Evolutionary conservation across 495 filamentous ascomycete genomes (phyloP).

Genomic region (Acidiella bohemica): DNA sequence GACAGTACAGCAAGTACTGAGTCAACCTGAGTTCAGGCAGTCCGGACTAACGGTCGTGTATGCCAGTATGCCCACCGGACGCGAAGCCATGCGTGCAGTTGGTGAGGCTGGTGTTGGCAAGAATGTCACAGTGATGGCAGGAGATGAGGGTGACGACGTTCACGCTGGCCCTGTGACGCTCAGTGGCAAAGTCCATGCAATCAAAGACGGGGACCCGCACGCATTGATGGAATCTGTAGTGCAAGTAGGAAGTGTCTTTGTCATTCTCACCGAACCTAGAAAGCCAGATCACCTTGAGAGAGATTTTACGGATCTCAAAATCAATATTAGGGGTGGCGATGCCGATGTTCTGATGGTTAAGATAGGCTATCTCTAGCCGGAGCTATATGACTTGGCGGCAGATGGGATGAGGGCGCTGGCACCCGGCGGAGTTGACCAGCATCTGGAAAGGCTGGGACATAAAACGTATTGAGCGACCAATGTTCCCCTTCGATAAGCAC

Average conservation of each 20-base stretch:
- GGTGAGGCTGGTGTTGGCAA: conserved; percentile 37
- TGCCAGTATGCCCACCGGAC: conserved; percentile 39
- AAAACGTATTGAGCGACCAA: no score
- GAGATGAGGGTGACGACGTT: conserved; percentile 40
- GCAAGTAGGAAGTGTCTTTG: conserved; percentile 40
- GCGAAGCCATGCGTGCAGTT: conserved; percentile 34
- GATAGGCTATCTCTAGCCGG: conserved; percentile 47
- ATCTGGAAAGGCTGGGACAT: no score
- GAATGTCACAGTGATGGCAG: conserved; percentile 40
- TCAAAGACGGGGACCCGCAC: conserved; percentile 39
- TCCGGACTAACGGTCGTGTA: conserved; percentile 39
- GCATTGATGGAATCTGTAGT: conserved; percentile 40
- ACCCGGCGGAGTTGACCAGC: no score
- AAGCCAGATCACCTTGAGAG: conserved; percentile 45
- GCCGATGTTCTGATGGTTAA: conserved; percentile 45
- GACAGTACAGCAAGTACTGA: conserved; percentile 36
- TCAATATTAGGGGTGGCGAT: conserved; percentile 29
- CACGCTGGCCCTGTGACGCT: conserved; percentile 41
- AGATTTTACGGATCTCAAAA: conserved; percentile 40
- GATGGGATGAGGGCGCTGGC: no score
- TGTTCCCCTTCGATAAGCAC: no score
- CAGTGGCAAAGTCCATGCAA: conserved; percentile 40
- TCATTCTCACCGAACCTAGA: conserved; percentile 41
- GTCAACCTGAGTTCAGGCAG: conserved; percentile 35
- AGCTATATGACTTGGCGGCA: no score